Conservation (phyloP, 176 grass and related monocot species). For the Pharus latifolius region DNA sequence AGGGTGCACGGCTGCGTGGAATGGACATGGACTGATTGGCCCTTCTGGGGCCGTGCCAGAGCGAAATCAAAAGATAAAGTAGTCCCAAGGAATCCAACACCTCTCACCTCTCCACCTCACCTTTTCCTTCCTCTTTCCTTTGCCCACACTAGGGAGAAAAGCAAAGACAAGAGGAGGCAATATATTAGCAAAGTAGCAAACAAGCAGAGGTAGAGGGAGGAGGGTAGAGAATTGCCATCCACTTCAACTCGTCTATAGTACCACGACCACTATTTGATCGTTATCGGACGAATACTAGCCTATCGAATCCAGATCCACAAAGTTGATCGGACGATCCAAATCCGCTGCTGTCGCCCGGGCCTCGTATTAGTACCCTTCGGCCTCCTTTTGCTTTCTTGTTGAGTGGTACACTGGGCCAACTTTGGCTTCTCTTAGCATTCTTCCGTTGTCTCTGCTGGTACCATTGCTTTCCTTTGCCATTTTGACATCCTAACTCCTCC, state of each 20-base stretch:
- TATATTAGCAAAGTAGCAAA: too few relatives aligned
- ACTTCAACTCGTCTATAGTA: neutral
- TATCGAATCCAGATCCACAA: too few relatives aligned
- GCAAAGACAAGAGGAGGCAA: too few relatives aligned
- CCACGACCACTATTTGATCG: neutral
- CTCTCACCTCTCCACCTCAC: neutral
- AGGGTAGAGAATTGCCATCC: neutral
- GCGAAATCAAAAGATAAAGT: constrained; percentile 3
- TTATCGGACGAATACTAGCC: too few relatives aligned
- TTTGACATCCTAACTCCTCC: neutral
- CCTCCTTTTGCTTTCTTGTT: neutral
- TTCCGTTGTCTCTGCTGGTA: neutral
- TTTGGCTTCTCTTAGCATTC: neutral
- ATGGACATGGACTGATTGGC: constrained; percentile 9
- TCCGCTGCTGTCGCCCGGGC: too few relatives aligned
- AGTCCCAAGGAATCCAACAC: neutral
- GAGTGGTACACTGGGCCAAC: neutral
- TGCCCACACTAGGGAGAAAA: too few relatives aligned
- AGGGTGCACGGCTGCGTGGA: constrained; percentile 3
- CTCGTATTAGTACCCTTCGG: too few relatives aligned
- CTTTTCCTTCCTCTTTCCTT: too few relatives aligned
- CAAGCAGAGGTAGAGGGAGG: neutral
- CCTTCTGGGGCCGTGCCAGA: neutral
- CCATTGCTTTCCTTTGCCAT: neutral
- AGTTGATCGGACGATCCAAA: too few relatives aligned